Base-by-base conservation (phyloP, 2,329 filamentous ascomycete genomes). In the Aspergillus sp. region DNA sequence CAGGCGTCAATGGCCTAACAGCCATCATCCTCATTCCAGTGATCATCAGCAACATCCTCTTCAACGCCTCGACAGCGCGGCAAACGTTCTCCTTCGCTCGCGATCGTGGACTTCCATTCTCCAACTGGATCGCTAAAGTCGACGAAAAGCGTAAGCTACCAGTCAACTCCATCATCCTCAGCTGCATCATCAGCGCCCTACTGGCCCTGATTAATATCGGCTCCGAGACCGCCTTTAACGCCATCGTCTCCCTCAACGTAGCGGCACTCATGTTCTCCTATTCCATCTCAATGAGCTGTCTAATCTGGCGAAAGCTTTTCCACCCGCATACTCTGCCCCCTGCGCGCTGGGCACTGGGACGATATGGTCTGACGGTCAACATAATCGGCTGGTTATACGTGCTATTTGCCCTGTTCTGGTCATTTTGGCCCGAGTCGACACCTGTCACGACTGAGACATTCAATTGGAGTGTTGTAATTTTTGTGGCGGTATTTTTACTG, bases 121-220 rank as follows among this genome's bases (percentile, higher is more conserved):
- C 77, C 1, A 47, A 44, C 1, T 79, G 74, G 66, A 75, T 82
- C 17, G 71, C 74, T 10, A 60, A 74, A 61, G 69, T 79, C 41
- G 70, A 79, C 39, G 58, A 65, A 2, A 70, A 68, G 48, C 73
- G 71, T 54, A 71, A 78, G 41, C 75, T 83, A 25, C 81, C 81
- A 0, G 66, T 78, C 3, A 78, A 78, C 54, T 72, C 81, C 0
- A 72, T 78, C 13, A 59, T 59, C 8, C 44, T 74, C 2, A 73
- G 73, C 6, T 69, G 71, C 48, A 27, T 65, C 2, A 67, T 77
- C 63, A 73, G 67, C 42, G 65, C 70, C 1, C 68, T 80, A 2
- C 70, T 83, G 15, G 76, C 77, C 3, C 70, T 83, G 11, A 83
- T 84, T 70, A 83, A 83, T 65, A 80, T 85, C 48, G 82, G 81